Percentiles rank a stretch among this genome's conserved stretches.
Evolutionary conservation across 176 grass and related monocot species (phyloP).

Genomic region (Lolium multiflorum): DNA sequence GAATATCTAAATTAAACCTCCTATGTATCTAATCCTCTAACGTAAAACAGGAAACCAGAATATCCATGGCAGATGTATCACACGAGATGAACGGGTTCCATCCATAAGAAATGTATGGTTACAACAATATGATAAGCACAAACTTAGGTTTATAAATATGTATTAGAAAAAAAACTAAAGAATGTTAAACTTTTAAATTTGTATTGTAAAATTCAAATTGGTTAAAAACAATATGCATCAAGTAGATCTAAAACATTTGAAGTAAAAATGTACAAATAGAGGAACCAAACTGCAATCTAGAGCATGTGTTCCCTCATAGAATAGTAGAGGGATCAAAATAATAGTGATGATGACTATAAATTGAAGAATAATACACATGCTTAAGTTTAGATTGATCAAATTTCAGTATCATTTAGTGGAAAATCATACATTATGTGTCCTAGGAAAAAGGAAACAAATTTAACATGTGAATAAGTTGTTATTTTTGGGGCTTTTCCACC

Average conservation of each 20-base stretch:
- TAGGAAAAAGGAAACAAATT: not conserved
- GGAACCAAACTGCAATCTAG: not conserved
- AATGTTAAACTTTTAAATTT: not conserved
- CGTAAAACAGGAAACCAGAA: too few species aligned
- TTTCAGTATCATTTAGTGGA: not conserved
- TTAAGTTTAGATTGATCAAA: not conserved
- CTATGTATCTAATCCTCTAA: too few species aligned
- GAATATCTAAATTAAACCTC: too few species aligned
- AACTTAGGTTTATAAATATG: not conserved
- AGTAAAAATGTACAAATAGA: not conserved
- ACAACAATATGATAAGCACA: not conserved
- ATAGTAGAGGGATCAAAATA: not conserved
- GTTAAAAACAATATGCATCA: not conserved
- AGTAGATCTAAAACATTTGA: not conserved
- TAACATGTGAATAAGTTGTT: not conserved
- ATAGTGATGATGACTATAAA: not conserved
- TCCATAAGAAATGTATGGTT: not conserved
- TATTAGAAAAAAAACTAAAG: not conserved
- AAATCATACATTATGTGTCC: not conserved
- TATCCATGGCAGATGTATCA: too few species aligned
- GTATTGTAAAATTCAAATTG: not conserved
- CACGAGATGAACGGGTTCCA: too few species aligned
- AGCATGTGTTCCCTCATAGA: not conserved
- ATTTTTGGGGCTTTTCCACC: not conserved
- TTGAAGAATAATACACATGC: not conserved